A percentile compares a stretch with the other conserved stretches of the same genome.
Evolutionary conservation across 495 filamentous ascomycete genomes (phyloP).

Genomic region (Tuber magnatum): DNA sequence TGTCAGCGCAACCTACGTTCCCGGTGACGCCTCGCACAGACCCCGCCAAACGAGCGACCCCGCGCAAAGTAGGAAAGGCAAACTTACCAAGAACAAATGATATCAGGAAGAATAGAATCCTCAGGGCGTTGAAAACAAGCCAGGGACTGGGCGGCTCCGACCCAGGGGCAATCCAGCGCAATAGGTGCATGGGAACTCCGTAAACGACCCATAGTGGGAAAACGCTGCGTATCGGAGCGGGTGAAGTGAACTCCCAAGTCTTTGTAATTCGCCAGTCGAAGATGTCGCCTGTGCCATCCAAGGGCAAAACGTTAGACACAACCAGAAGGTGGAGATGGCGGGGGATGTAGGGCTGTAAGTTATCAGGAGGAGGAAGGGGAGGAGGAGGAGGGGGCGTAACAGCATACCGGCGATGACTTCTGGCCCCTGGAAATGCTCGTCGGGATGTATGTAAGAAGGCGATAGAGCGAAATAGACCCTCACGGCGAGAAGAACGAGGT

Average conservation of each 20-base stretch:
- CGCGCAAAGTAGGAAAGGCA: not conserved
- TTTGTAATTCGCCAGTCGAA: slow-evolving; percentile 76
- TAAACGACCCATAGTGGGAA: slow-evolving; percentile 95
- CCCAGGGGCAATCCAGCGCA: slow-evolving; percentile 66
- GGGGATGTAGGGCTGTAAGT: not conserved
- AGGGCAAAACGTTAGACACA: not conserved
- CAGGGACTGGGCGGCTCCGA: slow-evolving; percentile 57
- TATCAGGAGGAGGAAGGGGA: not conserved
- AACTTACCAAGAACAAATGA: slow-evolving; percentile 69
- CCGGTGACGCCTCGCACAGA: not conserved
- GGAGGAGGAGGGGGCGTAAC: slow-evolving; percentile 3
- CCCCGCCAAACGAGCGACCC: slow-evolving; percentile 2
- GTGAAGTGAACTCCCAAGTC: slow-evolving; percentile 92
- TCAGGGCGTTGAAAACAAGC: slow-evolving; percentile 78
- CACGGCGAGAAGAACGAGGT: slow-evolving; percentile 73
- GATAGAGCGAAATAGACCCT: slow-evolving; percentile 90
- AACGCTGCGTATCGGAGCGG: slow-evolving; percentile 79
- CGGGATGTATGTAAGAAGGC: slow-evolving; percentile 93
- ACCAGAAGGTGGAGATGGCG: not conserved
- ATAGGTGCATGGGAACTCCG: slow-evolving; percentile 79
- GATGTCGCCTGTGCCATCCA: slow-evolving; percentile 62
- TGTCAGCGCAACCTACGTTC: slow-evolving; percentile 19
- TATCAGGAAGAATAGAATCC: slow-evolving; percentile 80
- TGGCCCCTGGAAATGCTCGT: slow-evolving; percentile 97
- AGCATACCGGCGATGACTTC: slow-evolving; percentile 90